Conservation (phyloP, 2,329 filamentous ascomycete genomes). For the Thielaviopsis populi region DNA sequence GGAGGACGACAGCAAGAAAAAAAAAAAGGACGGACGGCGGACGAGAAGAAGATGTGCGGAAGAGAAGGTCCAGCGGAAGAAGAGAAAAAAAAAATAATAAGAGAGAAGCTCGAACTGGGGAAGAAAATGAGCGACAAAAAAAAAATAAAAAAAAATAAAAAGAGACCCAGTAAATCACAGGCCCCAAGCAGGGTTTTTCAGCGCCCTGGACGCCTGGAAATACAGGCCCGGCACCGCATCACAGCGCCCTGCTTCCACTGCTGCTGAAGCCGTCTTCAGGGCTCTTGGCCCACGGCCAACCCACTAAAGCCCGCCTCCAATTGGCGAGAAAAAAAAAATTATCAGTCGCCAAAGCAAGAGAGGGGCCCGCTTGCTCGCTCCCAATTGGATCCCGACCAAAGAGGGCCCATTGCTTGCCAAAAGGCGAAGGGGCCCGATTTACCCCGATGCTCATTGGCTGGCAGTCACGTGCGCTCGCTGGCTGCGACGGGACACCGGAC, state of each 20-base stretch:
- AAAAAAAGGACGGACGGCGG: conserved; percentile 9
- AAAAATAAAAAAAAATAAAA: conserved; percentile 6
- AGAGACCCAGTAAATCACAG: conserved; percentile 2
- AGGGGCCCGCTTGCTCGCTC: conserved; percentile 5
- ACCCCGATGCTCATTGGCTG: conserved; percentile 19
- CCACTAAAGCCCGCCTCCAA: neutral
- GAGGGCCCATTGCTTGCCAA: conserved; percentile 11
- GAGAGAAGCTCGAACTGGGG: conserved; percentile 12
- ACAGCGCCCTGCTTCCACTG: neutral
- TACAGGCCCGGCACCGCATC: neutral
- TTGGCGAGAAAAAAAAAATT: conserved; percentile 4
- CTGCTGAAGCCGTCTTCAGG: no score
- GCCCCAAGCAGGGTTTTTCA: neutral
- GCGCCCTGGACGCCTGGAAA: neutral
- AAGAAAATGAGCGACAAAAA: neutral
- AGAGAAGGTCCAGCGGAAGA: conserved; percentile 12
- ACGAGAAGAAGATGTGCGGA: conserved; percentile 9
- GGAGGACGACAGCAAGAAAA: conserved; percentile 12
- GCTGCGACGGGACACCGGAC: neutral
- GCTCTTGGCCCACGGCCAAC: neutral
- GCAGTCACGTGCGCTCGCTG: conserved; percentile 15
- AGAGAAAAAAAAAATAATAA: conserved; percentile 11
- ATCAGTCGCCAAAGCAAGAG: no score
- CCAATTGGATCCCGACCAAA: conserved; percentile 12
- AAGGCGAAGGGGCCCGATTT: conserved; percentile 17